These are phyloP conservation scores for Orbilia oligospora DNA, from an alignment of 2,329 filamentous ascomycete genomes.

Conservation along the genomic window DNA sequence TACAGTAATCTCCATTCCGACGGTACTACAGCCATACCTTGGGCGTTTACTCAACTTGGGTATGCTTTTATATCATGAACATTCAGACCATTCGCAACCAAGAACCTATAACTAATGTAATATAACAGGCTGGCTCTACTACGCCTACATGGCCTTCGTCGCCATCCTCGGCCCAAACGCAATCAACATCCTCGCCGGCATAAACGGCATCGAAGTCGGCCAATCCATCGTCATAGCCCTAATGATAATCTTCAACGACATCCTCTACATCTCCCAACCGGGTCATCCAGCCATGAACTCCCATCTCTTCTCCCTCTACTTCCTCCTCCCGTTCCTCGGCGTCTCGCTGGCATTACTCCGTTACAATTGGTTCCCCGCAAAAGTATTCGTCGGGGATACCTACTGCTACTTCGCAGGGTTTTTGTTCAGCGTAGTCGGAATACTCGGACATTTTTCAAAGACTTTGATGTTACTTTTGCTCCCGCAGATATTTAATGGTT, in stretches of 20 bases:
- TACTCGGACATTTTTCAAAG: conserved; percentile 97
- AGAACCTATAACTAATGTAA: neutral
- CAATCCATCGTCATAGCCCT: conserved; percentile 92
- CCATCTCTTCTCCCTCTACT: conserved; percentile 94
- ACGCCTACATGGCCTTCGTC: conserved; percentile 94
- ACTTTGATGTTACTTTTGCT: conserved; percentile 91
- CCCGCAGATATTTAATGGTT: conserved; percentile 95
- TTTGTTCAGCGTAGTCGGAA: conserved; percentile 97
- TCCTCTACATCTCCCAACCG: conserved; percentile 84
- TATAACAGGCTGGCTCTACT: conserved; percentile 73
- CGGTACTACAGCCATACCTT: conserved; percentile 85
- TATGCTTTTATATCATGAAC: conserved; percentile 65
- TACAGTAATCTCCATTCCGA: conserved; percentile 91
- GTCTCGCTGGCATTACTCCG: conserved; percentile 87
- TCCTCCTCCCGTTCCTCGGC: conserved; percentile 92
- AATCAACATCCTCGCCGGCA: conserved; percentile 99
- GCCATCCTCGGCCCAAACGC: conserved; percentile 98
- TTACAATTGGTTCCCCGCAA: conserved; percentile 97
- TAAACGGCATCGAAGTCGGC: conserved; percentile 96
- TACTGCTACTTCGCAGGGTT: conserved; percentile 99
- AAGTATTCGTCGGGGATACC: conserved; percentile 96
- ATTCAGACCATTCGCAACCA: neutral
- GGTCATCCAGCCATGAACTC: conserved; percentile 95
- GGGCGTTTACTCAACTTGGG: conserved; percentile 85
- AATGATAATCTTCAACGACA: conserved; percentile 87